Evolutionary conservation across 768 basidiomycete genomes (phyloP).

Genomic region (Tulasnella sp.): DNA sequence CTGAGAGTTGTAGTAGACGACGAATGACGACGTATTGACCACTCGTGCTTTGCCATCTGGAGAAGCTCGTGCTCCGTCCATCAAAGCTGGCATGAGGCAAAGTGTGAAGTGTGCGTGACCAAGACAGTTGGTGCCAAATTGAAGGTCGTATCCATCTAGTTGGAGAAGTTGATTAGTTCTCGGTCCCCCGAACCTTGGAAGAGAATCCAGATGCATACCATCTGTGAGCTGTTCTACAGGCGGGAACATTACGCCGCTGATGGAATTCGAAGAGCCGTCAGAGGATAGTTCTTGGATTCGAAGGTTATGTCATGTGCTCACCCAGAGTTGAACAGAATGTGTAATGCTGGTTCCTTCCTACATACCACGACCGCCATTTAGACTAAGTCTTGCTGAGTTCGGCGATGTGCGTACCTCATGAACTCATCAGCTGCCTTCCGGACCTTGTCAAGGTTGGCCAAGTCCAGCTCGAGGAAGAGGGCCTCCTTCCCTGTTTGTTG

Average conservation of each 20-base stretch:
- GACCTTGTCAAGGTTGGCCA: slow-evolving; percentile 26
- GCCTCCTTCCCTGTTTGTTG: slow-evolving; percentile 26
- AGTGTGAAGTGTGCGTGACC: slow-evolving; percentile 25
- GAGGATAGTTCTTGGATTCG: background rate
- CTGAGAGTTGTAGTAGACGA: background rate
- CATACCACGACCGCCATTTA: background rate
- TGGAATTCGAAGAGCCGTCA: background rate
- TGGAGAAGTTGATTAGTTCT: background rate
- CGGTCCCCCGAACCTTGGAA: background rate
- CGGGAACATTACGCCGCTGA: slow-evolving; percentile 49
- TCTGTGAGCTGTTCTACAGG: slow-evolving; percentile 44
- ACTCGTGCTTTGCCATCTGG: slow-evolving; percentile 23
- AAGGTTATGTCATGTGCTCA: background rate
- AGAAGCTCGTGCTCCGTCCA: background rate
- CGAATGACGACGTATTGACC: slow-evolving; percentile 17
- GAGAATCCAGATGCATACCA: background rate
- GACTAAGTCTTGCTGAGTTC: background rate
- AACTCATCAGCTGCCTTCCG: slow-evolving; percentile 25
- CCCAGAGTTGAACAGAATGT: slow-evolving; percentile 29
- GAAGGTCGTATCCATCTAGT: slow-evolving; percentile 24
- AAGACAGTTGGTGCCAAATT: slow-evolving; percentile 21
- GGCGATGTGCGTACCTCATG: slow-evolving; percentile 22
- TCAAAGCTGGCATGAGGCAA: slow-evolving; percentile 1
- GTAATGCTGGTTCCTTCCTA: slow-evolving; percentile 24
- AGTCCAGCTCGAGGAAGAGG: slow-evolving; percentile 26